A percentile compares a stretch with the other conserved stretches of the same genome.
Evolutionary conservation across 163 green algal species (phyloP).

Genomic region (Prototheca cutis): DNA sequence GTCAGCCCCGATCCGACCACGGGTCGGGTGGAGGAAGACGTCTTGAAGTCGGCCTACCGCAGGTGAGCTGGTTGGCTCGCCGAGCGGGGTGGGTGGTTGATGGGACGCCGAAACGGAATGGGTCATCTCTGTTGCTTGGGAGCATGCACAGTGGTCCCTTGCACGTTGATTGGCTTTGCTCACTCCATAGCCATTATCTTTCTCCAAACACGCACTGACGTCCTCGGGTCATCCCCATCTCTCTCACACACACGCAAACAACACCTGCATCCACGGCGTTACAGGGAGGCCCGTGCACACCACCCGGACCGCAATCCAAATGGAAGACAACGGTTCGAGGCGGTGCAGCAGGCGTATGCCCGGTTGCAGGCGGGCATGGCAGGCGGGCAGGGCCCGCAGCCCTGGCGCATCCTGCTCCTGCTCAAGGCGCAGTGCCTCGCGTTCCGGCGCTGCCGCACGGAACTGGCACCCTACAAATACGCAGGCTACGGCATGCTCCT

Average conservation of each 20-base stretch:
- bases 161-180: no score
- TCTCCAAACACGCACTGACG: no score
- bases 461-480: conserved; percentile 86
- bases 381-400: conserved; percentile 51
- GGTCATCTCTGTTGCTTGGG: no score
- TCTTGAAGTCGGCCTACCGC: conserved; percentile 74
- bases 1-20: conserved; percentile 34
- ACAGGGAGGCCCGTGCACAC: conserved; percentile 43
- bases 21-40: conserved; percentile 49
- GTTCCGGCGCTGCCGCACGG: conserved; percentile 53
- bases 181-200: no score
- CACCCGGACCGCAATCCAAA: conserved; percentile 90
- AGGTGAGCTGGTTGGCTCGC: conserved; percentile 28
- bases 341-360: conserved; percentile 79
- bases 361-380: conserved; percentile 60
- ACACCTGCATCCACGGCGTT: no score
- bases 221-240: no score
- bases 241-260: neutral
- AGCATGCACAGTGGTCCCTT: no score
- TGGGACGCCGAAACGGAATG: no score
- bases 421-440: conserved; percentile 72
- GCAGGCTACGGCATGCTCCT: conserved; percentile 83
- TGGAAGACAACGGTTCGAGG: conserved; percentile 66
- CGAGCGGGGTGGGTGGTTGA: no score
- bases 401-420: conserved; percentile 69